Conservation (phyloP, 768 basidiomycete genomes). For the Termitomyces eurrhizus region DNA sequence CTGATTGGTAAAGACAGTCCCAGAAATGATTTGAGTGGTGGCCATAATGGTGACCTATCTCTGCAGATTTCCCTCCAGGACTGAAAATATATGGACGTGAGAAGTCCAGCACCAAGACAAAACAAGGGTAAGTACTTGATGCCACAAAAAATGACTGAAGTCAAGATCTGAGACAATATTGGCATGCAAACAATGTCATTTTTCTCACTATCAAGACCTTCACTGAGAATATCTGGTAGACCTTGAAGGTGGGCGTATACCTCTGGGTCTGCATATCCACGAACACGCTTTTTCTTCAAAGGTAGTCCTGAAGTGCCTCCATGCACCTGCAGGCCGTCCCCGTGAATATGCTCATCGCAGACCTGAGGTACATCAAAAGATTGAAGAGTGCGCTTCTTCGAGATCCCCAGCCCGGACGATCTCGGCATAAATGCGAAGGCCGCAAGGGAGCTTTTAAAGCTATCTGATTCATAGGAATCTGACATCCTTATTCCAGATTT, state of each 20-base stretch:
- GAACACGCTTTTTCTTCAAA: constrained; percentile 25
- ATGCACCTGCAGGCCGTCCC: not conserved
- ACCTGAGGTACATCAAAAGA: not conserved
- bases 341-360: not conserved
- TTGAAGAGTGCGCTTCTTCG: not conserved
- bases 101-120: not conserved
- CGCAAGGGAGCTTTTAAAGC: not conserved
- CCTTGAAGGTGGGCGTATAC: constrained; percentile 46
- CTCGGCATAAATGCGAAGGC: not conserved
- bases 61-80: constrained; percentile 65
- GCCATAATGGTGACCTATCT: constrained; percentile 74
- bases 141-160: constrained; percentile 75
- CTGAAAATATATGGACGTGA: constrained; percentile 27
- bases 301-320: not conserved
- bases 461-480: not conserved
- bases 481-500: not conserved
- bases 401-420: not conserved
- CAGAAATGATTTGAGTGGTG: constrained; percentile 84
- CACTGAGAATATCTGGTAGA: constrained; percentile 49
- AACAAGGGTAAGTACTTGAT: constrained; percentile 56
- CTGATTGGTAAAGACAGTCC: constrained; percentile 64
- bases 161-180: not conserved
- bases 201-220: constrained; percentile 53
- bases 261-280: constrained; percentile 48
- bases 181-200: not conserved